phyloP scores from a whole-genome alignment of 2,329 filamentous ascomycete genomes.

The Colletotrichum spinosum region DNA sequence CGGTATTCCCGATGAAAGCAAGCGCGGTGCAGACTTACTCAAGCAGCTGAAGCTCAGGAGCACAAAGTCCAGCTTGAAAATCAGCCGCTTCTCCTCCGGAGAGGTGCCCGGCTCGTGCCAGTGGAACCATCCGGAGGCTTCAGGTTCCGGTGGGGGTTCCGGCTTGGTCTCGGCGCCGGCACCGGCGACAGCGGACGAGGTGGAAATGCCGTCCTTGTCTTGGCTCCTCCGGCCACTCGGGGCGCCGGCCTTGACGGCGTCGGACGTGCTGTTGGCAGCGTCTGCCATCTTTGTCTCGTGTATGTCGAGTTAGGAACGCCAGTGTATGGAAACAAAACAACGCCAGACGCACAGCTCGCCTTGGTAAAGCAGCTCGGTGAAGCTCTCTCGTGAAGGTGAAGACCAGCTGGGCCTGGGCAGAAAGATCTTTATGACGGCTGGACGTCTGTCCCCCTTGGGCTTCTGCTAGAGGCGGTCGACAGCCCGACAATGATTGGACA shows the following conservation, averaged over 20 bases:
- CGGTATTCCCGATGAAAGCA: too few species aligned
- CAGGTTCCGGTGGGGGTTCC: slow-evolving; percentile 32
- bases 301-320: background rate
- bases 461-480: slow-evolving; percentile 3
- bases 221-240: slow-evolving; percentile 7
- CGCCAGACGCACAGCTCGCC: background rate
- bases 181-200: slow-evolving; percentile 2
- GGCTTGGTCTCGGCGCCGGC: slow-evolving; percentile 26
- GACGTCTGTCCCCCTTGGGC: background rate
- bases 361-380: slow-evolving; percentile 12
- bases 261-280: slow-evolving; percentile 19
- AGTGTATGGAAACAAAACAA: background rate
- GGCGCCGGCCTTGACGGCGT: slow-evolving; percentile 10
- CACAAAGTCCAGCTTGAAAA: slow-evolving; percentile 63
- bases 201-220: slow-evolving; percentile 27
- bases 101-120: slow-evolving; percentile 57
- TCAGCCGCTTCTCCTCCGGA: slow-evolving; percentile 55
- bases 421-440: slow-evolving; percentile 13
- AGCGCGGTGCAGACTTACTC: slow-evolving; percentile 21
- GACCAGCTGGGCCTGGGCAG: slow-evolving; percentile 6
- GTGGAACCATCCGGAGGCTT: slow-evolving; percentile 46
- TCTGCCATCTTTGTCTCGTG: slow-evolving; percentile 17
- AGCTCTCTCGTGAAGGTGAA: background rate
- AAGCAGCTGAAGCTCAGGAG: slow-evolving; percentile 55
- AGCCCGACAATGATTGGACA: slow-evolving; percentile 21